Evolutionary conservation across 2,329 filamentous ascomycete genomes (phyloP), one percentile per base, ranked within the genome.

Genomic region (Fusarium torulosum): DNA sequence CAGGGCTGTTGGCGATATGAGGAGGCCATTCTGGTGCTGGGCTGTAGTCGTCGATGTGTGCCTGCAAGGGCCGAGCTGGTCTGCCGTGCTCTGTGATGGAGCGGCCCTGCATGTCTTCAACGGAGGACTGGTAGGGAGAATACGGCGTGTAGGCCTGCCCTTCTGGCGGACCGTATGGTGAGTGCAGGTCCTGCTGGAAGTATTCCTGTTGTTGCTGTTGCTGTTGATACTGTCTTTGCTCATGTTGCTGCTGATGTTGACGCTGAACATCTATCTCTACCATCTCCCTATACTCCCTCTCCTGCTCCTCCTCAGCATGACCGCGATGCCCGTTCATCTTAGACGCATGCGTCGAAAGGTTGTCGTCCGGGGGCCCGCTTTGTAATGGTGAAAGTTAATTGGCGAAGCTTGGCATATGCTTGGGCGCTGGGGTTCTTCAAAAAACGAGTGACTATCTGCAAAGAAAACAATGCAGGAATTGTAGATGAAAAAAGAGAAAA

Each of bases 231-330:
- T 72, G 67, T 21, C 59, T 60, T 17, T 72, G 69, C 42, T 73
- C 70, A 37, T 74, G 73, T 40, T 74, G 68, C 15, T 74, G 69
- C 19, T 76, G 66, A 15, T 73, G 67, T 38, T 74, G 67, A 41
- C 71, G 71, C 20, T 76, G 75, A 14, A 71, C 69, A 42, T 79
- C 77, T 43, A 79, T 77, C 45, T 79, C 77, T 55, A 77, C 68
- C 75, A 77, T 77, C 59, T 78, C 77, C 43, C 75, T 72, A 55
- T 75, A 73, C 63, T 77, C 75, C 23, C 67, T 67, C 2, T 71
- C 68, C 42, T 58, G 58, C 20, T 69, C 60, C 53, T 47, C 65
- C 44, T 67, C 68, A 37, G 55, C 63, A 65, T 66, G 59, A 49
- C 70, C 71, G 47, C 52, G 63, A 59, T 73, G 71, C 45, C 72